Conservation (phyloP, 2,329 filamentous ascomycete species). For the Hirsutella minnesotensis region DNA sequence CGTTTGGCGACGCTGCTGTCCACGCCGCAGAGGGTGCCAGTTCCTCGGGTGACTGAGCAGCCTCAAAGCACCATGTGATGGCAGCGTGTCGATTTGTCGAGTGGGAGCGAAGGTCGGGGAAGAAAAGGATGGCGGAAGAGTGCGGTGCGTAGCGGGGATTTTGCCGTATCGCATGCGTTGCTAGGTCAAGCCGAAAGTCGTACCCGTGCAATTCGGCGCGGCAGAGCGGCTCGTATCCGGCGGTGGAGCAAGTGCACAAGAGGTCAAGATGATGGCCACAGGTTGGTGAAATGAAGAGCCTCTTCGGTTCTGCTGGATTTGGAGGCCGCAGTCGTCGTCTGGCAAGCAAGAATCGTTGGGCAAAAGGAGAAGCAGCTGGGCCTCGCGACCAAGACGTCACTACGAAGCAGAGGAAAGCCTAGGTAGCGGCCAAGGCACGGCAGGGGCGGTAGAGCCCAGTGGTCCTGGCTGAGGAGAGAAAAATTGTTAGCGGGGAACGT, state of each 20-base stretch:
- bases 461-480: not conserved
- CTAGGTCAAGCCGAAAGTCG: too few species aligned
- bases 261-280: too few species aligned
- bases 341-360: not conserved
- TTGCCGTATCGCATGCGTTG: too few species aligned
- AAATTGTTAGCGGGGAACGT: slow-evolving; percentile 1
- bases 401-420: too few species aligned
- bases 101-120: not conserved
- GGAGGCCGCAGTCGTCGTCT: not conserved
- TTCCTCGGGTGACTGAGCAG: not conserved
- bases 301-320: too few species aligned
- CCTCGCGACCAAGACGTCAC: not conserved
- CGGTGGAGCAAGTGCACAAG: too few species aligned
- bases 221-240: too few species aligned
- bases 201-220: too few species aligned
- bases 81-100: not conserved
- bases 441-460: not conserved
- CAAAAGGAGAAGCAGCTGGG: not conserved
- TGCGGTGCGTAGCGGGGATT: too few species aligned
- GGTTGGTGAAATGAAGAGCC: too few species aligned
- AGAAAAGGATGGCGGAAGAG: not conserved
- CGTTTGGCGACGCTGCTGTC: slow-evolving; percentile 1
- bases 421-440: not conserved
- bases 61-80: not conserved
- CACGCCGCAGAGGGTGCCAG: slow-evolving; percentile 1